Percentiles rank a stretch among this genome's conserved stretches.
phyloP scores from a whole-genome alignment of 106 monocot species.

The Acorus gramineus region DNA sequence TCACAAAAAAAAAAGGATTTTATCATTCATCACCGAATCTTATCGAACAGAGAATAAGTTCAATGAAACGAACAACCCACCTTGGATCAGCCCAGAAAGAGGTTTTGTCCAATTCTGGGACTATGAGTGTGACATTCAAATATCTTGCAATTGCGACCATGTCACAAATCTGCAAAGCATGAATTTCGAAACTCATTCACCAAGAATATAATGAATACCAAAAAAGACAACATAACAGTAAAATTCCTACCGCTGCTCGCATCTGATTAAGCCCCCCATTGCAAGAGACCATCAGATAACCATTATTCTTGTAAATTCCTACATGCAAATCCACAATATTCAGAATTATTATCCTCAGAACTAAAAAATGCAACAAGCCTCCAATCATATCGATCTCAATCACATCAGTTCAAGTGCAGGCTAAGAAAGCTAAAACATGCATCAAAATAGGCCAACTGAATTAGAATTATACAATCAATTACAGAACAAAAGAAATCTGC shows the following conservation, averaged over 20 bases:
- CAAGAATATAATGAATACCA: not conserved
- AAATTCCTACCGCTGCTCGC: conserved; percentile 81
- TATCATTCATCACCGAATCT: not conserved
- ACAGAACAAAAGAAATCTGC: too few relatives aligned
- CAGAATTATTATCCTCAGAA: too few relatives aligned
- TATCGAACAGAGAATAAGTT: not conserved
- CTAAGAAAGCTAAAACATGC: too few relatives aligned
- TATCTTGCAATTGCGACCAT: conserved; percentile 89
- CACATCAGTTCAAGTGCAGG: too few relatives aligned
- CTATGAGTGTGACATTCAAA: conserved; percentile 92
- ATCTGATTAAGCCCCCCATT: conserved; percentile 99
- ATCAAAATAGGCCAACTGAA: too few relatives aligned
- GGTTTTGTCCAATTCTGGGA: conserved; percentile 92
- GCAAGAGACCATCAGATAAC: conserved; percentile 93
- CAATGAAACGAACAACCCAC: conserved; percentile 8
- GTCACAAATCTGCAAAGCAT: conserved; percentile 77
- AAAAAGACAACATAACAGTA: not conserved
- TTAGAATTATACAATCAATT: too few relatives aligned
- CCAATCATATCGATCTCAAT: too few relatives aligned
- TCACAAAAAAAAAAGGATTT: not conserved
- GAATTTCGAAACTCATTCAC: not conserved
- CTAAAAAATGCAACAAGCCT: too few relatives aligned
- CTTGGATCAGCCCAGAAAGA: conserved; percentile 96
- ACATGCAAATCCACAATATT: not conserved
- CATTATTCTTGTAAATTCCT: conserved; percentile 93